Conservation (phyloP, 73 alveolate genomes). For the Stentor coeruleus region DNA sequence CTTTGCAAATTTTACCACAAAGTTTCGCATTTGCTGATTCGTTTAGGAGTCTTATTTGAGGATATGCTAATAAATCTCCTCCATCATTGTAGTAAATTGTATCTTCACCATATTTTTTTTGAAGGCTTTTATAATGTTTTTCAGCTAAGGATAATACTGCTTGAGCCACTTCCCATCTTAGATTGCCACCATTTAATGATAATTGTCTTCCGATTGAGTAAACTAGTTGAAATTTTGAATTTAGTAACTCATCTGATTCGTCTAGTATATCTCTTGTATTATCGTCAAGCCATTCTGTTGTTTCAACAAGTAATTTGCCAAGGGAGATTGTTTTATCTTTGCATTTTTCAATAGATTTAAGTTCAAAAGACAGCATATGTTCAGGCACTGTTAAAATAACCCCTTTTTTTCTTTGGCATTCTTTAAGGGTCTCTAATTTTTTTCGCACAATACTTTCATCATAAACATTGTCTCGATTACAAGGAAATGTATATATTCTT, state of each 20-base stretch:
- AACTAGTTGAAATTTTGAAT: conserved; percentile 10
- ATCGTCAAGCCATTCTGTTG: not conserved
- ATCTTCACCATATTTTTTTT: not conserved
- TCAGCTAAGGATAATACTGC: not conserved
- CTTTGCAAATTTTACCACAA: not conserved
- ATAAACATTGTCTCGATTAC: conserved; percentile 6
- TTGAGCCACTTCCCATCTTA: conserved; percentile 30
- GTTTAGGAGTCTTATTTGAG: not conserved
- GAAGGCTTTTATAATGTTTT: not conserved
- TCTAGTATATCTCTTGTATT: conserved; percentile 23
- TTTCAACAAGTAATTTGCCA: not conserved
- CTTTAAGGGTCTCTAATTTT: not conserved
- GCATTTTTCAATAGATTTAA: not conserved
- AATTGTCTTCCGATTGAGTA: conserved; percentile 26
- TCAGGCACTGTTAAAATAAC: not conserved
- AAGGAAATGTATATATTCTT: conserved; percentile 23
- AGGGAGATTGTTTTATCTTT: not conserved
- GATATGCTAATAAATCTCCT: not conserved
- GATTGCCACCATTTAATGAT: conserved; percentile 14
- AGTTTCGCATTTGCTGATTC: not conserved
- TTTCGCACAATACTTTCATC: not conserved
- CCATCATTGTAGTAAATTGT: no score
- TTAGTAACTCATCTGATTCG: conserved; percentile 31
- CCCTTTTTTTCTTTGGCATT: not conserved
- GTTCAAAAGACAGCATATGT: not conserved